Evolutionary conservation across 768 basidiomycete species (phyloP).

Genomic region (Gymnopilus junonius): DNA sequence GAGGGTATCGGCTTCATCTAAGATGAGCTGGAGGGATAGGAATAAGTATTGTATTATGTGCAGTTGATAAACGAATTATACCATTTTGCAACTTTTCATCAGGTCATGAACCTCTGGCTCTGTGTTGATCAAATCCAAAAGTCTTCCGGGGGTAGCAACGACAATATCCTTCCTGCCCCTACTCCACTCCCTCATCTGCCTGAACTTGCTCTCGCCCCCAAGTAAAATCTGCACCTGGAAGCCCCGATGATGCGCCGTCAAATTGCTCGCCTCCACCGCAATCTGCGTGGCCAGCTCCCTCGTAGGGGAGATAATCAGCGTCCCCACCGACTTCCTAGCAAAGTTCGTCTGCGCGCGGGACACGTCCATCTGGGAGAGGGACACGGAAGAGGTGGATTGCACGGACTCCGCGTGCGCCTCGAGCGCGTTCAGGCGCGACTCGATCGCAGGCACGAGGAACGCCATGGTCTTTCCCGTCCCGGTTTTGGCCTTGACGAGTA

Average conservation of each 20-base stretch:
- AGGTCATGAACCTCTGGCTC: slow-evolving; percentile 59
- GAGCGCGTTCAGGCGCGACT: slow-evolving; percentile 70
- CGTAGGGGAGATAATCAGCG: slow-evolving; percentile 87
- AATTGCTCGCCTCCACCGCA: slow-evolving; percentile 75
- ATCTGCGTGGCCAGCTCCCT: slow-evolving; percentile 91
- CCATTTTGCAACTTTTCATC: slow-evolving; percentile 60
- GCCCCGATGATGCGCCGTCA: slow-evolving; percentile 62
- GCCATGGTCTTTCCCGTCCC: slow-evolving; percentile 91
- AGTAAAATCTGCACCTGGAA: slow-evolving; percentile 77
- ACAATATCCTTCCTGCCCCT: slow-evolving; percentile 72
- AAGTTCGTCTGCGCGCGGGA: slow-evolving; percentile 13
- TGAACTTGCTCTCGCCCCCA: slow-evolving; percentile 71
- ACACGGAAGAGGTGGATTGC: neutral
- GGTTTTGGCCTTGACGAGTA: slow-evolving; percentile 87
- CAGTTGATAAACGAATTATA: slow-evolving; percentile 35
- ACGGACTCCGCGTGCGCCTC: slow-evolving; percentile 38
- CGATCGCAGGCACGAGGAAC: slow-evolving; percentile 87
- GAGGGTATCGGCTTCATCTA: slow-evolving; percentile 93
- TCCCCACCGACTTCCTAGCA: slow-evolving; percentile 63
- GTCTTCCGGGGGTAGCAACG: slow-evolving; percentile 88
- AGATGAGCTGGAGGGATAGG: slow-evolving; percentile 59
- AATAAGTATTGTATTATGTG: slow-evolving; percentile 8
- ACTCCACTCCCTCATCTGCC: slow-evolving; percentile 75
- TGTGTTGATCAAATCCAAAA: slow-evolving; percentile 71
- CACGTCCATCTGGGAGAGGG: neutral